These are phyloP conservation scores for Setaria italica DNA, from an alignment of 202 grass and related monocot genomes.

Conservation along the genomic window DNA sequence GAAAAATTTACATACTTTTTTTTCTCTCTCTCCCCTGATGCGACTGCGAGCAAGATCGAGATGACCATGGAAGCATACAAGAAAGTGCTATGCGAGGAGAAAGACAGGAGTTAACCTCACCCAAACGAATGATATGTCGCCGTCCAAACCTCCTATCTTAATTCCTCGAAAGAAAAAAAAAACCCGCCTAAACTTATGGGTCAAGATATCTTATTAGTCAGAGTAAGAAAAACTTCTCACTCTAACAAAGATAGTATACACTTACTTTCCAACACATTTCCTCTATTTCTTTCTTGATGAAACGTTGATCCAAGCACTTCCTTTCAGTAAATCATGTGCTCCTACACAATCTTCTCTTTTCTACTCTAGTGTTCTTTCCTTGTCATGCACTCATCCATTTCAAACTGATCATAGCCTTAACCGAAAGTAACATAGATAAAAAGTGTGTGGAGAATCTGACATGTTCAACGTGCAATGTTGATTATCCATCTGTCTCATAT, in stretches of 20 bases:
- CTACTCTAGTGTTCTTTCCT: background rate
- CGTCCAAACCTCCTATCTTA: background rate
- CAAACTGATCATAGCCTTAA: background rate
- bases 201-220: background rate
- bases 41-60: background rate
- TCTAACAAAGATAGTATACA: too few relatives aligned
- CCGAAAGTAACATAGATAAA: background rate
- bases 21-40: too few relatives aligned
- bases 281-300: background rate
- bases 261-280: background rate
- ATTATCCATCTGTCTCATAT: background rate
- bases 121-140: background rate
- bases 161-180: background rate
- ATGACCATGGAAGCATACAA: constrained; percentile 18
- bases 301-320: background rate
- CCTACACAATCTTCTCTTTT: background rate
- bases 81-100: background rate
- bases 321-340: background rate
- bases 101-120: background rate
- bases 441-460: background rate
- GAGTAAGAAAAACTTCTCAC: background rate
- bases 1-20: background rate
- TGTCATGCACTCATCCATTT: background rate
- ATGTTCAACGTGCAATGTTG: background rate
- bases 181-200: background rate